A percentile compares a stretch with the other conserved stretches of the same genome.
Evolutionary conservation across 306 rosid genomes (phyloP).

Genomic region (Gynostemma pentaphyllum): DNA sequence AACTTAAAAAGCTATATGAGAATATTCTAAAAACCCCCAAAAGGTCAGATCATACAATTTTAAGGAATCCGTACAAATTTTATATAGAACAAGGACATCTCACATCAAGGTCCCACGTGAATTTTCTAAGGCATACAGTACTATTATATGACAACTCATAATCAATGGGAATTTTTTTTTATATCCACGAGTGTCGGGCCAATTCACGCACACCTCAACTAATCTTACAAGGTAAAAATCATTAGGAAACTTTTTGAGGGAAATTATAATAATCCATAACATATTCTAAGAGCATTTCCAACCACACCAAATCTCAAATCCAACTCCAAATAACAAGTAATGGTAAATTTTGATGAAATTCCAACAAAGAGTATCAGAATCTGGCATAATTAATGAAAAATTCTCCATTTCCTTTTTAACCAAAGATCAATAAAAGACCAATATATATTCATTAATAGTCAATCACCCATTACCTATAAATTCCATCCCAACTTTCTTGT

Average conservation of each 20-base stretch:
- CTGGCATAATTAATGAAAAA: background rate
- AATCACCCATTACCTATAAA: constrained; percentile 32
- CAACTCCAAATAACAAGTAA: constrained; percentile 5
- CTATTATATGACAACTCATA: too few relatives aligned
- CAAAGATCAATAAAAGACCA: background rate
- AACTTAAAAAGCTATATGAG: background rate
- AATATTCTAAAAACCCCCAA: constrained; percentile 14
- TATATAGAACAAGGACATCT: constrained; percentile 15
- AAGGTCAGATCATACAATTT: constrained; percentile 10
- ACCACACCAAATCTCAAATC: background rate
- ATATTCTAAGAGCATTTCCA: constrained; percentile 11
- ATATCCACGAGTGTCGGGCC: too few relatives aligned
- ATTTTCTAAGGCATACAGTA: constrained; percentile 1
- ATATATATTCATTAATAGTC: background rate
- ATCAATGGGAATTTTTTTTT: background rate
- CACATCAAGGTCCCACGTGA: constrained; percentile 13
- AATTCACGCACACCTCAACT: too few relatives aligned
- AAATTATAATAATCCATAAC: background rate
- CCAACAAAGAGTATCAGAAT: background rate
- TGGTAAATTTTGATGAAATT: background rate
- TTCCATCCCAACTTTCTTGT: constrained; percentile 44
- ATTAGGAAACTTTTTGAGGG: too few relatives aligned
- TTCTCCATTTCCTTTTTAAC: background rate
- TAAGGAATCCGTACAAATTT: constrained; percentile 12
- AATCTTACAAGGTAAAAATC: too few relatives aligned